These are phyloP conservation scores for Penicillium tannophilum DNA, from an alignment of 495 filamentous ascomycete genomes.

Conservation along the genomic window DNA sequence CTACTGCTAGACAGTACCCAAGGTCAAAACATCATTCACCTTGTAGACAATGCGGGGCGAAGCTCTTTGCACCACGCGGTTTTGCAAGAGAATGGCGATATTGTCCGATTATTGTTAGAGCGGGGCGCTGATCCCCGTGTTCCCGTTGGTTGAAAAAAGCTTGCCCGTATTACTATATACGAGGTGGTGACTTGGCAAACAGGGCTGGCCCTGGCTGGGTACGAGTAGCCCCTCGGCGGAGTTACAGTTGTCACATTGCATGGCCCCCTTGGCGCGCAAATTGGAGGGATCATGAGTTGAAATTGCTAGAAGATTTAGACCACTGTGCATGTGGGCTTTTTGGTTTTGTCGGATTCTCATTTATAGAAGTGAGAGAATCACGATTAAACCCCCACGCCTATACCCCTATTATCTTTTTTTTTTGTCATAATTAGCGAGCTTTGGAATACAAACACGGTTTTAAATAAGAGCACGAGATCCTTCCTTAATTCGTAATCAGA, in stretches of 20 bases:
- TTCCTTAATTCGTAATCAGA: background rate
- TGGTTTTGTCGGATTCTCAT: background rate
- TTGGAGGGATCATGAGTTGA: background rate
- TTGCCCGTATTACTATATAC: background rate
- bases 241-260: background rate
- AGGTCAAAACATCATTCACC: background rate
- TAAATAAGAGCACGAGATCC: background rate
- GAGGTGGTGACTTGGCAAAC: background rate
- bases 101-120: slow-evolving; percentile 3
- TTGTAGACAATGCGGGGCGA: background rate
- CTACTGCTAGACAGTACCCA: background rate
- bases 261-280: background rate
- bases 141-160: background rate
- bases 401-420: background rate
- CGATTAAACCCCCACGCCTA: background rate
- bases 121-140: slow-evolving; percentile 4
- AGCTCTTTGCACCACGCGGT: slow-evolving; percentile 2
- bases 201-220: background rate
- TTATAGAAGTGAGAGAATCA: background rate
- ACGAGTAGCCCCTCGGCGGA: background rate
- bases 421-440: background rate
- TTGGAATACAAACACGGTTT: background rate
- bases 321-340: background rate
- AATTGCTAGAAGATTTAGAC: background rate
- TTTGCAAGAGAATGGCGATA: background rate